Conservation (phyloP, 2,329 filamentous ascomycete species). For the Aspergillus sp. region DNA sequence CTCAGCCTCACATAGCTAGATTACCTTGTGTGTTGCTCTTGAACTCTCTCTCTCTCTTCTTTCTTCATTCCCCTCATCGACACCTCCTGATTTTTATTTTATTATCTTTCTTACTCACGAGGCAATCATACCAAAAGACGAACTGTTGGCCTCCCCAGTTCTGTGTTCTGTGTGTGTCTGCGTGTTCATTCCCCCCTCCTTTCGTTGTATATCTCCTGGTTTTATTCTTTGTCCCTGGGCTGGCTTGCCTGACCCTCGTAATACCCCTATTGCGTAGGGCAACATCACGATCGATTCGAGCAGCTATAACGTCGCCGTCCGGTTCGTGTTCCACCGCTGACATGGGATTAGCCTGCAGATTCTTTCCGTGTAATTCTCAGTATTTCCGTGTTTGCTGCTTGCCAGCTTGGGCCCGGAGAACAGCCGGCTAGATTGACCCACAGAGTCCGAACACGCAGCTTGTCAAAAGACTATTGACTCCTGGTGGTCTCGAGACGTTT, state of each 20-base stretch:
- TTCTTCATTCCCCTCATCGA: background rate
- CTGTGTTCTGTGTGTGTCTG: conserved; percentile 3
- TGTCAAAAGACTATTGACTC: background rate
- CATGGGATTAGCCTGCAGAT: conserved; percentile 20
- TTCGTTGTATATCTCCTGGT: conserved; percentile 13
- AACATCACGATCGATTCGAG: conserved; percentile 14
- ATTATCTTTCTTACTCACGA: background rate
- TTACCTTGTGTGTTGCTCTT: conserved; percentile 4
- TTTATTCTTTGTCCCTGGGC: conserved; percentile 3
- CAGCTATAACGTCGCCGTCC: conserved; percentile 18
- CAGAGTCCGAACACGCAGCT: conserved; percentile 1
- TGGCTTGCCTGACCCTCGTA: conserved; percentile 16
- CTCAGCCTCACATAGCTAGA: conserved; percentile 5
- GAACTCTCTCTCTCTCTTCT: background rate
- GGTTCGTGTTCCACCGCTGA: conserved; percentile 20
- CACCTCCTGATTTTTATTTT: background rate
- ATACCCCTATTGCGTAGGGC: conserved; percentile 25
- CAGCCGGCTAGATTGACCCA: conserved; percentile 2
- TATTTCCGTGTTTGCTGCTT: conserved; percentile 10
- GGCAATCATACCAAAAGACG: background rate
- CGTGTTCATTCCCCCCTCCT: background rate
- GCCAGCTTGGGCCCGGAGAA: background rate
- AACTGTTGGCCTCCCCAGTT: background rate
- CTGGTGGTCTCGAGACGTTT: conserved; percentile 3
- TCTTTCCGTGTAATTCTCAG: conserved; percentile 20